Percentiles rank a stretch among this genome's conserved stretches.
These are phyloP conservation scores for Aurinia saxatilis DNA, from an alignment of 345 rosid genomes.

Conservation along the genomic window DNA sequence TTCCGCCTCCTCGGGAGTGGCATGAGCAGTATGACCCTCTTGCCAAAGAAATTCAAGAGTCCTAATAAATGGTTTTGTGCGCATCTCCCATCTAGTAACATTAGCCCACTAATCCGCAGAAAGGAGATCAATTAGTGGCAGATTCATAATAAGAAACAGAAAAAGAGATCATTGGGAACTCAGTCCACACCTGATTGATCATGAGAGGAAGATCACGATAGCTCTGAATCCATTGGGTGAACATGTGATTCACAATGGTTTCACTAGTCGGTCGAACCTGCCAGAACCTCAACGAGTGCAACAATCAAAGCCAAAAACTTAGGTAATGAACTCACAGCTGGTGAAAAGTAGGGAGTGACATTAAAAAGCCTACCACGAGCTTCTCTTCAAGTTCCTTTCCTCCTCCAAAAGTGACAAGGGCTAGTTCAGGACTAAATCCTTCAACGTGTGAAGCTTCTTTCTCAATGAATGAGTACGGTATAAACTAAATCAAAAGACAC, in stretches of 20 bases:
- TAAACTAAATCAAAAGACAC: constrained; percentile 45
- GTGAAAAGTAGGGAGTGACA: too few species aligned
- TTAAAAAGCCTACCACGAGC: constrained; percentile 70
- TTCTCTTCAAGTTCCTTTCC: constrained; percentile 95
- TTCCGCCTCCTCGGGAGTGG: constrained; percentile 84
- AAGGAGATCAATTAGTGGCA: background rate
- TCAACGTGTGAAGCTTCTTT: constrained; percentile 96
- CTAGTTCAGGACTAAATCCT: constrained; percentile 91
- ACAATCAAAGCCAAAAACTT: constrained; percentile 71
- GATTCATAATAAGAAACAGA: background rate
- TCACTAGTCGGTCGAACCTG: constrained; percentile 98
- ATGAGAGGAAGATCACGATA: constrained; percentile 92
- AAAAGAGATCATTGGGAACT: background rate
- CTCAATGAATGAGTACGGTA: constrained; percentile 95
- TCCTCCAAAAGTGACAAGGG: constrained; percentile 83
- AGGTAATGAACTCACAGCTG: constrained; percentile 32
- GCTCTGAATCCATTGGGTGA: constrained; percentile 96
- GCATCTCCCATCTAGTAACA: constrained; percentile 97
- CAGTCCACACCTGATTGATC: constrained; percentile 66
- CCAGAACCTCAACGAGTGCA: constrained; percentile 72
- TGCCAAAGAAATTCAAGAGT: constrained; percentile 98
- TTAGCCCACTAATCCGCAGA: constrained; percentile 67
- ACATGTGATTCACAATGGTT: constrained; percentile 94
- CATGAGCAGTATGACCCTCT: constrained; percentile 96
- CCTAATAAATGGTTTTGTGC: constrained; percentile 89